These are phyloP conservation scores for Lasiodiplodia gonubiensis DNA, from an alignment of 2,329 filamentous ascomycete species.

Conservation along the genomic window DNA sequence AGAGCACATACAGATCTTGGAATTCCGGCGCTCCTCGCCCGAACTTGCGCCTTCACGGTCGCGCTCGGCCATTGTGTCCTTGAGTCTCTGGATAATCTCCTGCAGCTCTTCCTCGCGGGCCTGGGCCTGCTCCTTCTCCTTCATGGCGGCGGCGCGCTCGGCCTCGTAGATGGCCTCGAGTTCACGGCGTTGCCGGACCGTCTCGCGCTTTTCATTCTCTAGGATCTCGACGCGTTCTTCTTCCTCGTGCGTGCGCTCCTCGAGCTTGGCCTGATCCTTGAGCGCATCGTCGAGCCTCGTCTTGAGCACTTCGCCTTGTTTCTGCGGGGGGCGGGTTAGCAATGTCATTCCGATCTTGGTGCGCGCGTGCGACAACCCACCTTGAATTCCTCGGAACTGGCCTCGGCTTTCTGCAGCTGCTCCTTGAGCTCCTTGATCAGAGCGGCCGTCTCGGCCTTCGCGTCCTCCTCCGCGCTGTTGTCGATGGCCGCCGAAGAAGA, in stretches of 20 bases:
- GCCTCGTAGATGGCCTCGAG: constrained; percentile 92
- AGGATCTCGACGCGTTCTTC: constrained; percentile 83
- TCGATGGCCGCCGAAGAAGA: constrained; percentile 28
- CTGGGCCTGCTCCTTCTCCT: constrained; percentile 88
- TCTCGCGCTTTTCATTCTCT: constrained; percentile 83
- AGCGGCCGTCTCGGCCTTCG: constrained; percentile 78
- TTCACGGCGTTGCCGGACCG: constrained; percentile 82
- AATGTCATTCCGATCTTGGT: constrained; percentile 2
- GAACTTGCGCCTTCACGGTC: constrained; percentile 60
- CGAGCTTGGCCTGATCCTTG: constrained; percentile 81
- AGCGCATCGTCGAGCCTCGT: constrained; percentile 83
- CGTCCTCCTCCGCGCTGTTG: constrained; percentile 61
- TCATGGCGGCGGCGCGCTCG: constrained; percentile 83
- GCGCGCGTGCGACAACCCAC: constrained; percentile 11
- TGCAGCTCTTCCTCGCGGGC: constrained; percentile 90
- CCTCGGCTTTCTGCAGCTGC: constrained; percentile 80
- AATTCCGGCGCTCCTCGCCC: constrained; percentile 25
- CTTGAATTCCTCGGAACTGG: constrained; percentile 71
- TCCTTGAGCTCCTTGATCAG: constrained; percentile 84
- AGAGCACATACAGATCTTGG: constrained; percentile 18
- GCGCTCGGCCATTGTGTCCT: constrained; percentile 83
- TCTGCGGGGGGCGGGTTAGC: constrained; percentile 55
- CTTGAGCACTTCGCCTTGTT: constrained; percentile 84
- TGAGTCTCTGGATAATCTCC: constrained; percentile 84
- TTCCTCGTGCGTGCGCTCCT: constrained; percentile 85